Evolutionary conservation across 139 green algal genomes (phyloP).

Genomic region (Nannochloris sp.): DNA sequence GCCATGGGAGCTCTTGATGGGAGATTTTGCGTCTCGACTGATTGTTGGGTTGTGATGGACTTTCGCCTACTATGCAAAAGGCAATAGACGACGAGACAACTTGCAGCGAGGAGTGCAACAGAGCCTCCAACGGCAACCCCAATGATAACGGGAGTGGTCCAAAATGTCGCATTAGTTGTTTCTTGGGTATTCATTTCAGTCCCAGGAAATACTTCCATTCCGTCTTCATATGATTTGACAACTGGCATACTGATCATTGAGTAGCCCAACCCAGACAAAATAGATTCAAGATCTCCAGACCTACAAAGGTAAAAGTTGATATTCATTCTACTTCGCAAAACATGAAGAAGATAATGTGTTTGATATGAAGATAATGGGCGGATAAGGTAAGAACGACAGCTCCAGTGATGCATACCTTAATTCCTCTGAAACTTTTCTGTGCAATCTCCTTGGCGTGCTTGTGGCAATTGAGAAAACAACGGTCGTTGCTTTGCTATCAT

Average conservation of each 20-base stretch:
- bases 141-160: slow-evolving; percentile 2
- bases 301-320: background rate
- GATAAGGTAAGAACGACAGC: no score
- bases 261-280: background rate
- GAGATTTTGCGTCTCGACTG: background rate
- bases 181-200: background rate
- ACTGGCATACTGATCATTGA: background rate
- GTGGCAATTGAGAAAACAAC: no score
- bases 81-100: background rate
- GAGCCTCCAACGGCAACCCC: slow-evolving; percentile 3
- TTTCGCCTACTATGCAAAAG: background rate
- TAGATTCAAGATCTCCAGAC: background rate
- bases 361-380: slow-evolving; percentile 1
- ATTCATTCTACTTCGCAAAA: no score
- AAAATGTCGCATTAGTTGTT: background rate
- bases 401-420: no score
- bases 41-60: background rate
- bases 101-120: background rate
- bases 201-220: background rate
- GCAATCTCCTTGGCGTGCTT: no score
- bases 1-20: background rate
- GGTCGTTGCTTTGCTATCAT: no score
- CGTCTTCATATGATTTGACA: slow-evolving; percentile 1
- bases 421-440: no score
- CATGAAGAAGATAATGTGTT: no score